phyloP scores from a whole-genome alignment of 2,329 filamentous ascomycete species.

The Colletotrichum orchidophilum region DNA sequence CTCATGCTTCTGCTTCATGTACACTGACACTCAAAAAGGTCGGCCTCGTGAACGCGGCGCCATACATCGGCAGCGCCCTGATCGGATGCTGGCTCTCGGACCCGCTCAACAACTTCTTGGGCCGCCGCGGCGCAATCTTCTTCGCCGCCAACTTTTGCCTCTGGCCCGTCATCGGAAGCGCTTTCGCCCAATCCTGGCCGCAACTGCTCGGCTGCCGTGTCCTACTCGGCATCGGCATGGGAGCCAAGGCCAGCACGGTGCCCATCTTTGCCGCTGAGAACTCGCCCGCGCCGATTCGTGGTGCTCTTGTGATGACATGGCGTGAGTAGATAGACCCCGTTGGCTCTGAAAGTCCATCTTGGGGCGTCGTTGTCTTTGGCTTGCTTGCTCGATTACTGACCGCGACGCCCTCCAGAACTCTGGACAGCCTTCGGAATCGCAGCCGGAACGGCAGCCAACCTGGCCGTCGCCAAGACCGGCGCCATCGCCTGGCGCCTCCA shows the following conservation, averaged over 20 bases:
- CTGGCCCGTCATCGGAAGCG: constrained; percentile 75
- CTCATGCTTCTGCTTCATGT: no score
- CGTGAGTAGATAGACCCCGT: background rate
- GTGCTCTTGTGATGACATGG: constrained; percentile 60
- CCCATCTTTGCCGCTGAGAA: constrained; percentile 83
- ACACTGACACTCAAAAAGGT: constrained; percentile 58
- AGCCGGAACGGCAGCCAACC: constrained; percentile 65
- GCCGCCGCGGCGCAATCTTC: constrained; percentile 74
- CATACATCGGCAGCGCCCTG: constrained; percentile 55
- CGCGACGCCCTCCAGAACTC: constrained; percentile 72
- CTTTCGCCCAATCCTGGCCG: constrained; percentile 76
- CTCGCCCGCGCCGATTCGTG: constrained; percentile 74
- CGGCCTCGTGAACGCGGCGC: constrained; percentile 65
- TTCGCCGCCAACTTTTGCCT: constrained; percentile 78
- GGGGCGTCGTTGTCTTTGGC: no score
- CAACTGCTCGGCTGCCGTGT: constrained; percentile 77
- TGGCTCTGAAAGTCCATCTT: no score
- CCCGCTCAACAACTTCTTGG: constrained; percentile 70
- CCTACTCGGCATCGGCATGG: constrained; percentile 80
- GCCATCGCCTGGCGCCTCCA: constrained; percentile 65
- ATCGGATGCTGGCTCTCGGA: constrained; percentile 79
- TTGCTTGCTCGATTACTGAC: background rate
- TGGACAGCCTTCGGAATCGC: constrained; percentile 68
- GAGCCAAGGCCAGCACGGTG: constrained; percentile 75
- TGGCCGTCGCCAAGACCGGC: constrained; percentile 61